phyloP scores from a whole-genome alignment of 139 green algal species.

The Diplosphaera chodatii region DNA sequence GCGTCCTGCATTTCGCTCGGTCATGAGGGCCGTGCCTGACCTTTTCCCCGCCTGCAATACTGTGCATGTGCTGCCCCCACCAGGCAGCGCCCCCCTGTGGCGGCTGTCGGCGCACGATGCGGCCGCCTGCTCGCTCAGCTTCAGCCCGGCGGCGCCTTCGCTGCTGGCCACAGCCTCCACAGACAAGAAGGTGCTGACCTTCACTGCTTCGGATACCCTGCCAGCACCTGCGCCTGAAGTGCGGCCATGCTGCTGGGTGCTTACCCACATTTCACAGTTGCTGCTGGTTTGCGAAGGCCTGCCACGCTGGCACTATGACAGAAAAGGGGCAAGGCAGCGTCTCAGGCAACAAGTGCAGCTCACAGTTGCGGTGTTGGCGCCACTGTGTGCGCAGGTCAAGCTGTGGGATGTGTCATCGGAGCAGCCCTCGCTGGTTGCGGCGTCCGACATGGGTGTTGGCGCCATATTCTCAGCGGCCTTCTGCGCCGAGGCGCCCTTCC shows the following conservation, averaged over 20 bases:
- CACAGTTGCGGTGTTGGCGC: too few species aligned
- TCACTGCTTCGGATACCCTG: not conserved
- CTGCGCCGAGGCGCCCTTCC: conserved; percentile 52
- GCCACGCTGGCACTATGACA: too few species aligned
- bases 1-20: too few species aligned
- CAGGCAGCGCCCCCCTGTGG: conserved; percentile 57
- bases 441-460: conserved; percentile 57
- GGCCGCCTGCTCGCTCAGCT: conserved; percentile 64
- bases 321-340: too few species aligned
- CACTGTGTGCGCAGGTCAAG: conserved; percentile 60
- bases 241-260: too few species aligned
- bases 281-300: too few species aligned
- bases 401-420: conserved; percentile 75
- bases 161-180: conserved; percentile 85
- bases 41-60: too few species aligned
- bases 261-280: too few species aligned
- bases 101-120: conserved; percentile 77
- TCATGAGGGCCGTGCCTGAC: too few species aligned
- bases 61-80: conserved; percentile 4
- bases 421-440: conserved; percentile 54
- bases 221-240: not conserved
- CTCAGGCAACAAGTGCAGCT: too few species aligned
- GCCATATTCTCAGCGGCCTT: conserved; percentile 71
- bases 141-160: conserved; percentile 51
- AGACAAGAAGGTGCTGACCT: conserved; percentile 72